Evolutionary conservation across 108 stramenopile species (phyloP).

Genomic region (Epithemia pelagica): DNA sequence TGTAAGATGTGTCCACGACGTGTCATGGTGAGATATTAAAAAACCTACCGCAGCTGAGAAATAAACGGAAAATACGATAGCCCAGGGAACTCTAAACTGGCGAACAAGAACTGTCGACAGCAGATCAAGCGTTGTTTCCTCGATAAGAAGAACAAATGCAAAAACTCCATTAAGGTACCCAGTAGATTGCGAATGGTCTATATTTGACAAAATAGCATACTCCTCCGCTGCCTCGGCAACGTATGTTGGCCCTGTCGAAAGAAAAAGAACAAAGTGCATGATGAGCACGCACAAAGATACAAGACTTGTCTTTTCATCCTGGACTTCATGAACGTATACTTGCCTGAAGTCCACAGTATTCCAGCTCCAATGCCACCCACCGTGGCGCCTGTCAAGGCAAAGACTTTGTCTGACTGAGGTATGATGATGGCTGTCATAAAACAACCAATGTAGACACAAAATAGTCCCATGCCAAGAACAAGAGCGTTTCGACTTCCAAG

Average conservation of each 20-base stretch:
- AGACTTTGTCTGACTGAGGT: background rate
- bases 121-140: slow-evolving; percentile 55
- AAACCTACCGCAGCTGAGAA: background rate
- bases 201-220: slow-evolving; percentile 23
- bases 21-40: background rate
- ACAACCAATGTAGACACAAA: slow-evolving; percentile 56
- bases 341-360: slow-evolving; percentile 51
- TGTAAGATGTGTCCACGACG: no score
- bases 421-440: slow-evolving; percentile 38
- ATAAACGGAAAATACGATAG: slow-evolving; percentile 51
- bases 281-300: no score
- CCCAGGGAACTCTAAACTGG: slow-evolving; percentile 31
- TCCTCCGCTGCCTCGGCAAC: slow-evolving; percentile 49
- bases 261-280: background rate
- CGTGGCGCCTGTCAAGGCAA: slow-evolving; percentile 44
- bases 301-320: no score
- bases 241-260: slow-evolving; percentile 30
- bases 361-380: slow-evolving; percentile 76
- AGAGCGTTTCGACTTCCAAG: slow-evolving; percentile 50
- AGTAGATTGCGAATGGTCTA: slow-evolving; percentile 24
- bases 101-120: slow-evolving; percentile 52
- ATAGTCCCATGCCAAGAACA: slow-evolving; percentile 50
- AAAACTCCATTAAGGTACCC: slow-evolving; percentile 53
- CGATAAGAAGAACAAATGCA: slow-evolving; percentile 60
- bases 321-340: background rate